Conservation (phyloP, 2,329 filamentous ascomycete species). For the Leptographium lundbergii region DNA sequence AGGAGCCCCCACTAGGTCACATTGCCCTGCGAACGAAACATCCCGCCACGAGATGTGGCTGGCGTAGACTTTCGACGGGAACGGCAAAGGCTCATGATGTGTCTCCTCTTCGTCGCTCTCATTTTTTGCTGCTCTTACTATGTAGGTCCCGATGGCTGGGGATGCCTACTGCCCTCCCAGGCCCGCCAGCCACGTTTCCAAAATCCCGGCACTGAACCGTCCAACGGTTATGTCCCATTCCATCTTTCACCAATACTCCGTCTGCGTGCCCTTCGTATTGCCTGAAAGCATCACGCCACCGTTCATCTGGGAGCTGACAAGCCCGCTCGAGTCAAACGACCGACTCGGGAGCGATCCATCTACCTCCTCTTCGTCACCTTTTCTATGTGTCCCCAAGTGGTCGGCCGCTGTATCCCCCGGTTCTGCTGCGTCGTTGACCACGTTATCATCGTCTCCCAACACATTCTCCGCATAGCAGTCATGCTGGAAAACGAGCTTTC, state of each 20-base stretch:
- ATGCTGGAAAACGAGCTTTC: conserved; percentile 3
- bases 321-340: neutral
- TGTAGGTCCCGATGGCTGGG: neutral
- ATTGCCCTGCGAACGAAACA: neutral
- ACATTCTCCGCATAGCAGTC: neutral
- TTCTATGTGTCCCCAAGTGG: neutral
- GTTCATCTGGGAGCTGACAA: neutral
- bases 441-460: neutral
- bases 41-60: neutral
- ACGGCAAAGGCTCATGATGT: neutral
- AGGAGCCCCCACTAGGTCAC: neutral
- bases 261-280: too few species aligned
- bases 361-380: neutral
- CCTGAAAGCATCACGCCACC: neutral
- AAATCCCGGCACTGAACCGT: neutral
- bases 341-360: neutral
- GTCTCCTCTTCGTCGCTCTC: neutral
- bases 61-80: neutral
- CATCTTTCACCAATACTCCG: neutral
- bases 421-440: neutral
- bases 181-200: neutral
- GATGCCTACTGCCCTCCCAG: neutral
- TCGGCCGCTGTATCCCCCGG: neutral
- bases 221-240: neutral
- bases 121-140: neutral